Base-by-base conservation (phyloP, 2,329 filamentous ascomycete genomes). In the Pseudogymnoascus sp. region DNA sequence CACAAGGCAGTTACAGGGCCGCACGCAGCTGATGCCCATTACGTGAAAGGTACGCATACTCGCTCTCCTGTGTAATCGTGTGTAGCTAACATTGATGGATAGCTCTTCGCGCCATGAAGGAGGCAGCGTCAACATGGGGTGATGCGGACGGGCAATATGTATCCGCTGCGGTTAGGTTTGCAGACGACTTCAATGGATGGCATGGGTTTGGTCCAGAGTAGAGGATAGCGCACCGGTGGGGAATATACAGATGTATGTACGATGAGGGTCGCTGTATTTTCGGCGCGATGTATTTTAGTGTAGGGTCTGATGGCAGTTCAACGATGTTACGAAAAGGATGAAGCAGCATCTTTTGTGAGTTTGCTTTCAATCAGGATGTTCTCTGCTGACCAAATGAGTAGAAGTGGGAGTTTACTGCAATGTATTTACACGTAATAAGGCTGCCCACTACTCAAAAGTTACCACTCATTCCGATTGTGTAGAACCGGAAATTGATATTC, bases 1-100 rank as follows among this genome's bases (percentile, higher is more conserved):
- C 77, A 88, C 60, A 82, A 85, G 74, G 90, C 89, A 2, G 70
- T 96, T 15, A 84, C 83, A 60, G 87, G 87, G 8, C 73, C 81
- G 59, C 85, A 85, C 75, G 78, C 84, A 8, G 84, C 81, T 1
- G 91, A 97, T 75, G 82, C 89, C 15, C 89, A 96, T 74, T 97
- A 86, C 70, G 86, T 97, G 33, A 96, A 97, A 76, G 85, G 88
- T 85, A 75, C 72, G 78, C 66, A 29, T 58, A 15, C 41, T 9
- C 21, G 9, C 15, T 47, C 31, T 9, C 15, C 15, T 26, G 44
- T 44, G 21, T 21, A 21, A 9, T 35, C 24, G 35, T 37, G 7
- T 13, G n/a, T 36, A 44, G 40, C 33, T 59, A 8, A 60, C 54
- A 59, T 58, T 58, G 59, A 61, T 40, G 17, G 2, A 21, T 63